Evolutionary conservation across 805 yeast genomes (phyloP).

Genomic region (Tetrapisispora pingtungensis): DNA sequence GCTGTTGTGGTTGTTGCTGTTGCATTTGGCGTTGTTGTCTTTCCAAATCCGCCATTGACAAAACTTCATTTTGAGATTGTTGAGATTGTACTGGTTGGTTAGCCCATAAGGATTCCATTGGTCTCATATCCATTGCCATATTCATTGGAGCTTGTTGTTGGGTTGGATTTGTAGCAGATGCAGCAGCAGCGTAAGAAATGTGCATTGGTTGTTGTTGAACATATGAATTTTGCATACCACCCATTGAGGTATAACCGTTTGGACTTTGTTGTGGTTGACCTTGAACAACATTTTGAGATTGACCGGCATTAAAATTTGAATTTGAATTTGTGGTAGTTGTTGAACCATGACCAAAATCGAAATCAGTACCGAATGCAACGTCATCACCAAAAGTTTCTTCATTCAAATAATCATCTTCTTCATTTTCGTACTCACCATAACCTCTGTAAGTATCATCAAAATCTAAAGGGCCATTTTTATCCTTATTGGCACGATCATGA

Average conservation of each 20-base stretch:
- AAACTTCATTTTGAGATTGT: conserved; percentile 31
- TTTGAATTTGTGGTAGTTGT: neutral
- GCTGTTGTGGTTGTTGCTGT: conserved; percentile 13
- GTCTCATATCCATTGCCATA: conserved; percentile 36
- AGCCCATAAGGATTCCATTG: conserved; percentile 67
- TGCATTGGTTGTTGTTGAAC: conserved; percentile 4
- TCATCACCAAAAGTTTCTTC: conserved; percentile 27
- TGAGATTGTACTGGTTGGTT: conserved; percentile 7
- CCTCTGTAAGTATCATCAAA: conserved; percentile 82
- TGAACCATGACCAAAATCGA: conserved; percentile 28
- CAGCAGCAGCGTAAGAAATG: conserved; percentile 20
- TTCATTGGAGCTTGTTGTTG: conserved; percentile 9
- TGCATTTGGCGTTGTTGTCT: conserved; percentile 37
- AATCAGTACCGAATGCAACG: conserved; percentile 27
- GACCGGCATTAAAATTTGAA: neutral
- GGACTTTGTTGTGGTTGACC: neutral
- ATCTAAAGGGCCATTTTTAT: conserved; percentile 37
- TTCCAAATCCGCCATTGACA: conserved; percentile 78
- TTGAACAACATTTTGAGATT: conserved; percentile 1
- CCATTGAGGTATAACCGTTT: neutral
- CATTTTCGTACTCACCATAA: conserved; percentile 58
- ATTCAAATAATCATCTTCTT: conserved; percentile 53
- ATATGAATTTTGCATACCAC: neutral
- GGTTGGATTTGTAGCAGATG: conserved; percentile 16
- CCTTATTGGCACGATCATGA: conserved; percentile 1